Conservation (phyloP, 2,329 filamentous ascomycete species). For the Alternaria hordeiaustralica region DNA sequence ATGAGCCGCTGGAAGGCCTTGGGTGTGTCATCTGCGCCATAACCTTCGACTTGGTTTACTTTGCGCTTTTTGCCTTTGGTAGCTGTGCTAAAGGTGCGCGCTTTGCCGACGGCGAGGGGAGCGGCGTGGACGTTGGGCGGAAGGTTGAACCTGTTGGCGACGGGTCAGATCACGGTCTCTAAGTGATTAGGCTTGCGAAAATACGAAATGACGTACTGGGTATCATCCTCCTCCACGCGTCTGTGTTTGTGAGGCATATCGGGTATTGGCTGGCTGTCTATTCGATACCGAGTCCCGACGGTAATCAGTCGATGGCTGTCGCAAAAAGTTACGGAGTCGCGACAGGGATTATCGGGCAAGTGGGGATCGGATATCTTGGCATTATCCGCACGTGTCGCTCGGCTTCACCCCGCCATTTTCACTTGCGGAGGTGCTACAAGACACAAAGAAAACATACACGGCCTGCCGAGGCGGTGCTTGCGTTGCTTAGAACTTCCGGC, state of each 20-base stretch:
- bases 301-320: neutral
- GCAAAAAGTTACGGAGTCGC: conserved; percentile 16
- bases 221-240: conserved; percentile 59
- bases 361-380: conserved; percentile 6
- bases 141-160: conserved; percentile 63
- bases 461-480: neutral
- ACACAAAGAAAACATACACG: neutral
- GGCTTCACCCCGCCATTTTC: conserved; percentile 3
- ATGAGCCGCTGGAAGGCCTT: conserved; percentile 87
- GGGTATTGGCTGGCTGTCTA: neutral
- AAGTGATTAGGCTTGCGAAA: neutral
- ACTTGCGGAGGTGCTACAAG: neutral
- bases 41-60: conserved; percentile 54
- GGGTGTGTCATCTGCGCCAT: conserved; percentile 79
- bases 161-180: conserved; percentile 30
- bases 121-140: conserved; percentile 66
- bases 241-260: conserved; percentile 89
- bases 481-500: neutral
- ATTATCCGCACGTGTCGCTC: neutral
- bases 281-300: neutral
- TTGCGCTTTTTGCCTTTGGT: conserved; percentile 47
- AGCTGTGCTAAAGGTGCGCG: conserved; percentile 41
- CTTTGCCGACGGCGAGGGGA: conserved; percentile 62
- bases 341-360: conserved; percentile 7
- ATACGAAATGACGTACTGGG: conserved; percentile 36